These are phyloP conservation scores for Penicillium salamii DNA, from an alignment of 495 filamentous ascomycete genomes.

Conservation along the genomic window DNA sequence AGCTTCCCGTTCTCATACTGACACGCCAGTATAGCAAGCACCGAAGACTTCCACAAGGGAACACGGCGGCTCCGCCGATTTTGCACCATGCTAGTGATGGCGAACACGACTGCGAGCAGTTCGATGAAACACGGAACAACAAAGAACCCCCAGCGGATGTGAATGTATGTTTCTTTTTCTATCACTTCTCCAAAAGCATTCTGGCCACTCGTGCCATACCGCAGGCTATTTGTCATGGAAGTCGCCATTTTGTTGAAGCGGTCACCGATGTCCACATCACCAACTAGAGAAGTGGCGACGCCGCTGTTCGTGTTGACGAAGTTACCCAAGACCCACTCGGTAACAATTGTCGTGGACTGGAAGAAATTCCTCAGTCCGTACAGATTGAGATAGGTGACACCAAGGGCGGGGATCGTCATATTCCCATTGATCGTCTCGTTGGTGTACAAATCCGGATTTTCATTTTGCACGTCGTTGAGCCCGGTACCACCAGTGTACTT, in stretches of 20 bases:
- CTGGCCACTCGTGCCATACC: conserved; percentile 12
- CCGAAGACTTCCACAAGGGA: conserved; percentile 21
- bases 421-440: background rate
- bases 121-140: conserved; percentile 16
- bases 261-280: conserved; percentile 8
- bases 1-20: conserved; percentile 13
- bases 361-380: conserved; percentile 10
- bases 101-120: conserved; percentile 14
- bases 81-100: conserved; percentile 11
- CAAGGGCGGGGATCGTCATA: background rate
- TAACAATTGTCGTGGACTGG: conserved; percentile 7
- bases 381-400: background rate
- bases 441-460: background rate
- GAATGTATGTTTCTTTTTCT: conserved; percentile 10
- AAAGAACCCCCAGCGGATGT: conserved; percentile 17
- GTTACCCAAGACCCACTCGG: conserved; percentile 12
- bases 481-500: background rate
- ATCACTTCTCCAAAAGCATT: conserved; percentile 8
- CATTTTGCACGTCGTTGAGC: too few relatives aligned
- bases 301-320: conserved; percentile 12
- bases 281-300: conserved; percentile 7
- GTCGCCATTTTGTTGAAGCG: conserved; percentile 16
- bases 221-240: conserved; percentile 17
- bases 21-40: conserved; percentile 19
- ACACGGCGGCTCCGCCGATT: conserved; percentile 16